Conservation (phyloP, 768 basidiomycete species). For the Leccinum truebloodii region DNA sequence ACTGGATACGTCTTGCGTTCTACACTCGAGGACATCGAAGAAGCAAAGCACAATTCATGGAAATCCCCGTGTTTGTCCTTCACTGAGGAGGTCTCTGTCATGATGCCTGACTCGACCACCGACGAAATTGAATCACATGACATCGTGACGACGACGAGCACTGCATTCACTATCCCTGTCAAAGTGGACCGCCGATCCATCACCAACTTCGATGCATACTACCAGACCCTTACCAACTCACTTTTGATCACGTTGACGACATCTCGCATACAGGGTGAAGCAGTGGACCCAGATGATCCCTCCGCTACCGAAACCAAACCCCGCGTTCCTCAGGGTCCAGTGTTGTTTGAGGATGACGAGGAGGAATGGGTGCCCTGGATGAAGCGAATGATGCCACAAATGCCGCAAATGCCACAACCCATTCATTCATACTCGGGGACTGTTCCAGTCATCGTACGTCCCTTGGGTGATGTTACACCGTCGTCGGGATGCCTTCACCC, state of each 20-base stretch:
- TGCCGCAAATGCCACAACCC: not conserved
- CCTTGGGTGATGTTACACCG: not conserved
- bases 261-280: not conserved
- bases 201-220: slow-evolving; percentile 5
- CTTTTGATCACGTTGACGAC: not conserved
- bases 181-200: not conserved
- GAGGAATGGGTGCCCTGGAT: slow-evolving; percentile 13
- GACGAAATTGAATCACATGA: not conserved
- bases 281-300: not conserved
- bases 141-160: slow-evolving; percentile 1
- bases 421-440: not conserved
- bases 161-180: not conserved
- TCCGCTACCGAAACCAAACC: not conserved
- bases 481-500: not conserved
- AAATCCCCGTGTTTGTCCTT: not conserved
- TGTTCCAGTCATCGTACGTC: not conserved
- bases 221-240: not conserved
- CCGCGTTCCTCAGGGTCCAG: not conserved
- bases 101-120: not conserved
- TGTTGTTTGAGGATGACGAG: slow-evolving; percentile 3
- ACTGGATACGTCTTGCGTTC: slow-evolving; percentile 3
- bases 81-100: not conserved
- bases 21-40: not conserved
- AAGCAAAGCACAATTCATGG: not conserved
- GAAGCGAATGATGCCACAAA: not conserved